Evolutionary conservation across 768 basidiomycete genomes (phyloP).

Genomic region (Amanita brunnescens): DNA sequence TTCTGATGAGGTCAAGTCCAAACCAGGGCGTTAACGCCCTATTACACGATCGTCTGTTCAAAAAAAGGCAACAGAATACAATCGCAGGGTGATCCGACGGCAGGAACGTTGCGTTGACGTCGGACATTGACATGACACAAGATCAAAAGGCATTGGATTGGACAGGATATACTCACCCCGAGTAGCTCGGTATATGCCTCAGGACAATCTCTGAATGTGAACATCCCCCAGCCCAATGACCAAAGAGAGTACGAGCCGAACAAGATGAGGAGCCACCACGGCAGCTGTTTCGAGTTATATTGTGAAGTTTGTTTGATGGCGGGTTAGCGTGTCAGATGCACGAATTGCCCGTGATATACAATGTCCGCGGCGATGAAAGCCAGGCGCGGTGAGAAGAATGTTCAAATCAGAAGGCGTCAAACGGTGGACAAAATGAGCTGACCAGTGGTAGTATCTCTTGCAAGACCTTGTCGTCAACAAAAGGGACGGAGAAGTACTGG

Average conservation of each 20-base stretch:
- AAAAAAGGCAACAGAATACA: neutral
- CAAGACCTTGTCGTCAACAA: conserved; percentile 37
- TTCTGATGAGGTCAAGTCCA: neutral
- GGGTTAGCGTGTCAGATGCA: neutral
- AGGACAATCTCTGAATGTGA: conserved; percentile 68
- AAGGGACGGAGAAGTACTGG: conserved; percentile 44
- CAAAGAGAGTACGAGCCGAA: conserved; percentile 76
- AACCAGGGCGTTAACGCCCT: neutral
- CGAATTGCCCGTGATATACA: too few species aligned
- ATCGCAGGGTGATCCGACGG: conserved; percentile 1
- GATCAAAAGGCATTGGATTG: neutral
- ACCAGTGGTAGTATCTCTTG: conserved; percentile 53
- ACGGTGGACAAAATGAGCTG: conserved; percentile 18
- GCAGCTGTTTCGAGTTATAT: conserved; percentile 37
- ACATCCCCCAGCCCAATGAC: conserved; percentile 68
- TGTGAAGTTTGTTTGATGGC: neutral
- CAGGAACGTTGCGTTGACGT: neutral
- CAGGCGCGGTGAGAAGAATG: neutral
- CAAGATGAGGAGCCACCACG: conserved; percentile 75
- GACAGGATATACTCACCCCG: conserved; percentile 25
- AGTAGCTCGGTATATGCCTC: conserved; percentile 71
- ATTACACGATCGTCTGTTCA: neutral
- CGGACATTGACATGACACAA: neutral
- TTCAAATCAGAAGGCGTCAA: neutral
- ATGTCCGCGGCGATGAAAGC: neutral